phyloP scores from a whole-genome alignment of 257 asterid species.

The Ophiorrhiza pumila region DNA sequence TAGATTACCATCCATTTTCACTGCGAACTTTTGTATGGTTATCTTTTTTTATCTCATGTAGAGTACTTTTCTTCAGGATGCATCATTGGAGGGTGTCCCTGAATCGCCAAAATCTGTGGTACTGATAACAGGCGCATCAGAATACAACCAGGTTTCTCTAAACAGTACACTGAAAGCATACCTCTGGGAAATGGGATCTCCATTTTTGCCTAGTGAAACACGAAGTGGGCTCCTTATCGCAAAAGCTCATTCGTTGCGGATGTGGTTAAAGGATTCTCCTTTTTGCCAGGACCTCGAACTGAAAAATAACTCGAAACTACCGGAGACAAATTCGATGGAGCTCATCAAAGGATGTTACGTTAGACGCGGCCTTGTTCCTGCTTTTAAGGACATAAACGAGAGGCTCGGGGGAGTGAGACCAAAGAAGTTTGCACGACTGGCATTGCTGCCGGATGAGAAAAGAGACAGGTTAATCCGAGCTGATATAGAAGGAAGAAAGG shows the following conservation, averaged over 20 bases:
- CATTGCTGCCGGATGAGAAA: conserved; percentile 71
- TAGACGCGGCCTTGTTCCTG: conserved; percentile 87
- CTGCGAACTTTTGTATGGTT: neutral
- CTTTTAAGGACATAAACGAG: conserved; percentile 75
- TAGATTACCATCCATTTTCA: neutral
- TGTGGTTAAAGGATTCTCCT: conserved; percentile 96
- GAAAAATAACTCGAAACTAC: conserved; percentile 59
- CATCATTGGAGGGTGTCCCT: conserved; percentile 91
- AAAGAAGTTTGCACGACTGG: conserved; percentile 81
- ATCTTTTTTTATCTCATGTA: conserved; percentile 11
- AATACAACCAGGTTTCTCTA: conserved; percentile 72
- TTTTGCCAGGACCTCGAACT: conserved; percentile 90
- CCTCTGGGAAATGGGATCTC: conserved; percentile 99
- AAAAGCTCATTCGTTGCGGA: conserved; percentile 73
- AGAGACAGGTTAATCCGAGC: conserved; percentile 58
- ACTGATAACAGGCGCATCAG: conserved; percentile 78
- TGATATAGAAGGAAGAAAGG: conserved; percentile 60
- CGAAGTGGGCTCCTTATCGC: conserved; percentile 77
- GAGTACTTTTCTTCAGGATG: conserved; percentile 56
- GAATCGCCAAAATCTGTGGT: conserved; percentile 91
- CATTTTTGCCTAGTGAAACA: conserved; percentile 82
- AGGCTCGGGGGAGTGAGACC: conserved; percentile 79
- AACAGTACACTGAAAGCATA: conserved; percentile 75
- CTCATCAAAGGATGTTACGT: conserved; percentile 82
- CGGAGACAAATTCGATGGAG: conserved; percentile 77